phyloP scores from a whole-genome alignment of 148 eudicot species.

The Arbutus unedo region DNA sequence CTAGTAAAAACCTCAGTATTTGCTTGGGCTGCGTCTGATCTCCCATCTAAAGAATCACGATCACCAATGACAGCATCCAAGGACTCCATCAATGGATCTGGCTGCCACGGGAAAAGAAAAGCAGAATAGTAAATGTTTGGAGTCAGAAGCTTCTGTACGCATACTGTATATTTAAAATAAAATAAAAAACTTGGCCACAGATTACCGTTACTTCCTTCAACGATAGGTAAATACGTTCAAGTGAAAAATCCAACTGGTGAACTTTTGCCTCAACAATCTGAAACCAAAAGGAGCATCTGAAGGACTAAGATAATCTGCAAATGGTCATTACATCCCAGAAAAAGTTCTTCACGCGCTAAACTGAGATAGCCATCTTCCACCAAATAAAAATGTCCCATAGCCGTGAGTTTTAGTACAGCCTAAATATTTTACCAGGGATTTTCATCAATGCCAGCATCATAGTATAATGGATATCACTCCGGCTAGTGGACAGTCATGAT shows the following conservation, averaged over 20 bases:
- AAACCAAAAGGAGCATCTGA: slow-evolving; percentile 22
- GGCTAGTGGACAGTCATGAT: neutral
- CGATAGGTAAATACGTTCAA: slow-evolving; percentile 83
- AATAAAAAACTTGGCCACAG: neutral
- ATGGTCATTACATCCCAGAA: neutral
- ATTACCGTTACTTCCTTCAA: slow-evolving; percentile 79
- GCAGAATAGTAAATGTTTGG: neutral
- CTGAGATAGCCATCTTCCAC: neutral
- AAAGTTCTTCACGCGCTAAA: neutral
- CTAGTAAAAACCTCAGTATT: slow-evolving; percentile 60
- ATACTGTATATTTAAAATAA: slow-evolving; percentile 11
- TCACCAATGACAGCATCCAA: slow-evolving; percentile 80
- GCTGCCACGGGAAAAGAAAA: slow-evolving; percentile 43
- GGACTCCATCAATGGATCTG: slow-evolving; percentile 81
- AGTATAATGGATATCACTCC: neutral
- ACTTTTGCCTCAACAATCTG: slow-evolving; percentile 93
- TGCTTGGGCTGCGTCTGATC: slow-evolving; percentile 50
- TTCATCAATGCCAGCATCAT: neutral
- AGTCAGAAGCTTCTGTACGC: slow-evolving; percentile 9
- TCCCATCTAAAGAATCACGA: slow-evolving; percentile 41
- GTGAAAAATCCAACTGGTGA: slow-evolving; percentile 76
- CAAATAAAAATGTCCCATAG: neutral
- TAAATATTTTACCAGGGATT: neutral
- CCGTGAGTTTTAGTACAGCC: neutral
- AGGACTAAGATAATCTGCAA: slow-evolving; percentile 4